These are phyloP conservation scores for Picea sitchensis DNA, from an alignment of 75 land plant species.

Conservation along the genomic window DNA sequence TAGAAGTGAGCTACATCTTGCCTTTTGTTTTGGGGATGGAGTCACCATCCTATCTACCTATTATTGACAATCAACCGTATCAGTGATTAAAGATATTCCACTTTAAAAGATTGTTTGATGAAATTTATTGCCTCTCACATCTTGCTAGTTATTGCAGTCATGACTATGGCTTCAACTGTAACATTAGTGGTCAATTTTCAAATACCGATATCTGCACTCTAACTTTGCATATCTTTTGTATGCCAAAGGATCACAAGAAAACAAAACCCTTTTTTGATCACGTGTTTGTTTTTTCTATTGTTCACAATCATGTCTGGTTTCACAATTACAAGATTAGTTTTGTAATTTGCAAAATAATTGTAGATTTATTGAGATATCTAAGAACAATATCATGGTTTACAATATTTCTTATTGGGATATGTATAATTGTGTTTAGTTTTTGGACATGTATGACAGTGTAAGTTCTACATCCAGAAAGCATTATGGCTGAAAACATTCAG, in stretches of 20 bases:
- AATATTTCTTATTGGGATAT: not conserved
- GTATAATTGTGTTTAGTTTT: not conserved
- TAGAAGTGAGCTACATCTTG: not conserved
- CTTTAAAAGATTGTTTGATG: not conserved
- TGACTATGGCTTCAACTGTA: not conserved
- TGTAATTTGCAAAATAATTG: not conserved
- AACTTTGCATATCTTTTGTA: constrained; percentile 68
- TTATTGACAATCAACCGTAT: not conserved
- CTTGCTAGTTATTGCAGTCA: not conserved
- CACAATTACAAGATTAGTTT: constrained; percentile 80
- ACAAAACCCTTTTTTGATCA: constrained; percentile 92
- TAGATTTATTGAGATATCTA: not conserved
- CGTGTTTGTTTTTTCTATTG: constrained; percentile 87
- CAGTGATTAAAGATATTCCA: not conserved
- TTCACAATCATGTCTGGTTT: constrained; percentile 96
- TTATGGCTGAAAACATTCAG: not conserved
- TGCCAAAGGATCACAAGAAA: constrained; percentile 90
- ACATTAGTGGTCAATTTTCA: not conserved
- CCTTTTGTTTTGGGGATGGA: not conserved
- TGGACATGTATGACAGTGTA: not conserved
- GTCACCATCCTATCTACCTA: not conserved
- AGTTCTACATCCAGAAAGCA: not conserved
- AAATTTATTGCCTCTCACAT: not conserved
- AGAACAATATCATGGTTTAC: not conserved
- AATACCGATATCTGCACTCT: not conserved